Percentiles rank a stretch among this genome's conserved stretches.
Evolutionary conservation across 2,329 filamentous ascomycete genomes (phyloP).

Genomic region (Botrytis porri): DNA sequence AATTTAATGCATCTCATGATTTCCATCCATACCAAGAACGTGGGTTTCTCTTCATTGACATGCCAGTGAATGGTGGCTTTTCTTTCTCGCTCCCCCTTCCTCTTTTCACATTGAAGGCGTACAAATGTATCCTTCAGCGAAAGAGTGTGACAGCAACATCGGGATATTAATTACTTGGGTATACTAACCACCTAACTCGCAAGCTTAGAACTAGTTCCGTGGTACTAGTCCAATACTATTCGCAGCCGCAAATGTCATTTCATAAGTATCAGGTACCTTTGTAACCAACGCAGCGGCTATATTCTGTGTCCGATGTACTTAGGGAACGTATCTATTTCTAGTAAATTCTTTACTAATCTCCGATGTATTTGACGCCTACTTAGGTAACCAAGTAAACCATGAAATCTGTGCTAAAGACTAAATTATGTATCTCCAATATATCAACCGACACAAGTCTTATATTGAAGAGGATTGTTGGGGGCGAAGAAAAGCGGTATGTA

Average conservation of each 20-base stretch:
- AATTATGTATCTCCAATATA: neutral
- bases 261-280: neutral
- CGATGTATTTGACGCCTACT: neutral
- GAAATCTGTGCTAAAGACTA: neutral
- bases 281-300: constrained; percentile 8
- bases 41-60: neutral
- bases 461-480: neutral
- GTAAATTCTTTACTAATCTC: neutral
- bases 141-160: neutral
- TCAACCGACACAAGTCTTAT: neutral
- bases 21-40: neutral
- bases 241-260: constrained; percentile 9
- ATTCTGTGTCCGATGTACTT: neutral
- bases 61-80: neutral
- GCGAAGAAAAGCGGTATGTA: neutral
- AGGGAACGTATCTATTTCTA: neutral
- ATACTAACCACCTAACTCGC: neutral
- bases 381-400: neutral
- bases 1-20: constrained; percentile 4
- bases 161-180: neutral
- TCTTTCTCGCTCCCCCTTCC: neutral
- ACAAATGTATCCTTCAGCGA: neutral
- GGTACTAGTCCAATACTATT: neutral
- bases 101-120: neutral
- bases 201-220: neutral